Percentiles rank a stretch among this genome's conserved stretches.
Conservation (phyloP, 2,329 filamentous ascomycete genomes). For the Aspergillus proliferans region DNA sequence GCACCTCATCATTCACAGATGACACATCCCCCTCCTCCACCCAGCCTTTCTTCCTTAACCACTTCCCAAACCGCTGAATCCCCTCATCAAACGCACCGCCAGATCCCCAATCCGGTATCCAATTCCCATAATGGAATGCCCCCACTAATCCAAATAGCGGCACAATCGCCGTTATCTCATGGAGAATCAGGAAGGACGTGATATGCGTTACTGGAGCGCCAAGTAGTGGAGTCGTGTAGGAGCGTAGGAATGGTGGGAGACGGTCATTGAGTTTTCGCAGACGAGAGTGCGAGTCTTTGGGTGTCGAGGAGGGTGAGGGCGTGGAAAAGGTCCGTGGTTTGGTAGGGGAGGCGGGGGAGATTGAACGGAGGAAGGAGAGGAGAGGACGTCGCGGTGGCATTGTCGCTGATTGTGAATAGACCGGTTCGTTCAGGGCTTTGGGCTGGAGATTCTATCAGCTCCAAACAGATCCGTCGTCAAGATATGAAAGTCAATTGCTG, state of each 20-base stretch:
- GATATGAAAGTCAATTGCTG: too few species aligned
- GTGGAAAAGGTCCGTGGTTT: slow-evolving; percentile 16
- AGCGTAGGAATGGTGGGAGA: slow-evolving; percentile 61
- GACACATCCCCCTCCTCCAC: slow-evolving; percentile 47
- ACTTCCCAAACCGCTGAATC: slow-evolving; percentile 67
- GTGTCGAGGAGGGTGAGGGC: slow-evolving; percentile 9
- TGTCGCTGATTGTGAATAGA: neutral
- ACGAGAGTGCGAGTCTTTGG: slow-evolving; percentile 24
- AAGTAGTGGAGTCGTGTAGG: slow-evolving; percentile 63
- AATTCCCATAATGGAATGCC: slow-evolving; percentile 72
- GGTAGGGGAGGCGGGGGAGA: slow-evolving; percentile 10
- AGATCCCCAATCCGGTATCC: slow-evolving; percentile 55
- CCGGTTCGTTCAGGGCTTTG: neutral
- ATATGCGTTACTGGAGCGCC: slow-evolving; percentile 76
- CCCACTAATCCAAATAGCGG: slow-evolving; percentile 70
- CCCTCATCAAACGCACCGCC: slow-evolving; percentile 49
- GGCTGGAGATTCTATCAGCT: too few species aligned
- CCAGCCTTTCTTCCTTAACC: slow-evolving; percentile 75
- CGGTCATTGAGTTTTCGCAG: slow-evolving; percentile 37
- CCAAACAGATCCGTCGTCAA: too few species aligned
- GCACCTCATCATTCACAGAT: slow-evolving; percentile 37
- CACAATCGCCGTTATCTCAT: slow-evolving; percentile 82
- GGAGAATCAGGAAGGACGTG: slow-evolving; percentile 78
- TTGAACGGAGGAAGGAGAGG: slow-evolving; percentile 5
- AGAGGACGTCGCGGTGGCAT: slow-evolving; percentile 9